These are phyloP conservation scores for Hyphodiscus sp. DNA, from an alignment of 2,329 filamentous ascomycete genomes.

Conservation along the genomic window DNA sequence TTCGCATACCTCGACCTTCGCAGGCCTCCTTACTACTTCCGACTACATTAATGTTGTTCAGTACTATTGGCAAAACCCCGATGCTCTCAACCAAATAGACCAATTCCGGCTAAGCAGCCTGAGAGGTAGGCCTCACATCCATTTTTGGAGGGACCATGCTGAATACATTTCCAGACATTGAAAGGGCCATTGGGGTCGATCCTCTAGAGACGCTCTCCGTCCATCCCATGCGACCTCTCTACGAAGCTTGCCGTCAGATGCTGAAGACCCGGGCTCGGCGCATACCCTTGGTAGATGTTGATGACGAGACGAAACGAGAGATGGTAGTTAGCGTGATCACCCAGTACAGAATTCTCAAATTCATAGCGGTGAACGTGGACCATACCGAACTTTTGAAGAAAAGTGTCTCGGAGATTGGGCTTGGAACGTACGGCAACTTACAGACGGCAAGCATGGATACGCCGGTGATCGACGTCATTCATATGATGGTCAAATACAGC, in stretches of 20 bases:
- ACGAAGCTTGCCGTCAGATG: slow-evolving; percentile 94
- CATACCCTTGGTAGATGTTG: slow-evolving; percentile 87
- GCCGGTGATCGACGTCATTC: slow-evolving; percentile 89
- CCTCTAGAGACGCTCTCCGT: slow-evolving; percentile 96
- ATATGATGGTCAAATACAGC: slow-evolving; percentile 84
- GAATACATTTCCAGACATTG: slow-evolving; percentile 61
- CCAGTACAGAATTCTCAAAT: slow-evolving; percentile 97
- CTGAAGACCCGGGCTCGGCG: slow-evolving; percentile 85
- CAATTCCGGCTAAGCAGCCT: slow-evolving; percentile 90
- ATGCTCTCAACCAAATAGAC: slow-evolving; percentile 82
- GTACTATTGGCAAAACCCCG: slow-evolving; percentile 97
- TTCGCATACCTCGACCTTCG: slow-evolving; percentile 85
- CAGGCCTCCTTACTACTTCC: slow-evolving; percentile 87
- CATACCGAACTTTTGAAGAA: slow-evolving; percentile 83
- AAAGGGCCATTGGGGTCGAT: slow-evolving; percentile 83
- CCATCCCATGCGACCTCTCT: slow-evolving; percentile 81
- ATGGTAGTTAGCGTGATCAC: slow-evolving; percentile 97
- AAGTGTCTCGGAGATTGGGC: slow-evolving; percentile 71
- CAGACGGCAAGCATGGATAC: slow-evolving; percentile 83
- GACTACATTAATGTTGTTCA: slow-evolving; percentile 99
- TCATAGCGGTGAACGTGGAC: slow-evolving; percentile 89
- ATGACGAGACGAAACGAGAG: slow-evolving; percentile 86
- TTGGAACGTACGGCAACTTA: slow-evolving; percentile 79
- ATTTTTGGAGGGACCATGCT: slow-evolving; percentile 11
- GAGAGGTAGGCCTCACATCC: slow-evolving; percentile 54